A percentile compares a stretch with the other conserved stretches of the same genome.
Evolutionary conservation across 1,284 basidiomycete genomes (phyloP).

Genomic region (Pisolithus thermaeus): DNA sequence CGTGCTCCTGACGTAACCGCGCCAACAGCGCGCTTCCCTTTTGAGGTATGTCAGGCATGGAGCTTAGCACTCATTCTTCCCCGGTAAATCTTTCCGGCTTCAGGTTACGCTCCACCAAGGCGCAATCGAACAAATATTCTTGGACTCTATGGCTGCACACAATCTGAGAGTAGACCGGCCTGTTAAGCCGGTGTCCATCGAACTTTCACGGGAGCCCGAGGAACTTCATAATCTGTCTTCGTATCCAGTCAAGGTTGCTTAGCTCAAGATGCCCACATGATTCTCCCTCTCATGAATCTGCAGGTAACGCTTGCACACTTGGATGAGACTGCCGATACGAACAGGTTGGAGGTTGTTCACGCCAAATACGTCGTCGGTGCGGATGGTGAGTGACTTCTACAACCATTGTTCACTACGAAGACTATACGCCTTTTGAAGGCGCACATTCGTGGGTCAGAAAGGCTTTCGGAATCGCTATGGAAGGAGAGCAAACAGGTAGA

Average conservation of each 20-base stretch:
- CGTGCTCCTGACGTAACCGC: slow-evolving; percentile 54
- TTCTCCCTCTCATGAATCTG: neutral
- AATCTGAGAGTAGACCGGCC: slow-evolving; percentile 57
- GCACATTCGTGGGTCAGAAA: slow-evolving; percentile 82
- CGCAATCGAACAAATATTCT: slow-evolving; percentile 63
- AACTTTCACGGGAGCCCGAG: slow-evolving; percentile 40
- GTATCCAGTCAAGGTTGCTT: slow-evolving; percentile 51
- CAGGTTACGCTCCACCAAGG: slow-evolving; percentile 73
- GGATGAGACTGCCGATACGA: slow-evolving; percentile 24
- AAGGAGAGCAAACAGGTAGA: slow-evolving; percentile 62
- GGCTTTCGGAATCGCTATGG: slow-evolving; percentile 61
- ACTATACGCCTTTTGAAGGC: slow-evolving; percentile 31
- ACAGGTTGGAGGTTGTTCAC: slow-evolving; percentile 41
- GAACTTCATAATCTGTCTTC: slow-evolving; percentile 38
- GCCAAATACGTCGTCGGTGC: slow-evolving; percentile 61
- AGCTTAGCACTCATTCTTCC: neutral
- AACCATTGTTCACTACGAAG: neutral
- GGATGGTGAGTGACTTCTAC: slow-evolving; percentile 39
- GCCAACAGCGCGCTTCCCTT: slow-evolving; percentile 57
- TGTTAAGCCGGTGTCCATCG: slow-evolving; percentile 47
- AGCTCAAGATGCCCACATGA: neutral
- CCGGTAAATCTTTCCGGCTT: neutral
- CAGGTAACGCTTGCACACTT: slow-evolving; percentile 39
- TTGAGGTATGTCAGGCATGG: slow-evolving; percentile 39
- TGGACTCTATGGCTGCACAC: slow-evolving; percentile 52